Evolutionary conservation across 1,139 yeast genomes (phyloP), one percentile per base, ranked within the genome.

Genomic region (Yamadazyma atmosphaerica): DNA sequence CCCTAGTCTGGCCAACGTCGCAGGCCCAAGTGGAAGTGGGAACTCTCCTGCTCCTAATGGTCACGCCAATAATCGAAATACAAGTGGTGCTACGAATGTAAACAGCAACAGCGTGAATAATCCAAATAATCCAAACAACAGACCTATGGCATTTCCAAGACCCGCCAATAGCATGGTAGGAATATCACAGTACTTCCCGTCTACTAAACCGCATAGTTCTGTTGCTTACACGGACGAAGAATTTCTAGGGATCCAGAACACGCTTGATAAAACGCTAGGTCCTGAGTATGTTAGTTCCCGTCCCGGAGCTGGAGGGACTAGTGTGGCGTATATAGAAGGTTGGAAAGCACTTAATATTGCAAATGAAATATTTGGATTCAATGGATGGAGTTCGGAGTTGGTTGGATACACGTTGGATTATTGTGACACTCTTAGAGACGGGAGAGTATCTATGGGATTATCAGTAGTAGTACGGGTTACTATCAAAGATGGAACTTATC

Each of bases 251-350:
- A 73, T 78, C 34, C 72, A 68, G 46, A 49, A 48, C 17, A 65
- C 70, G 14, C 61, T 85, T 30, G 80, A 79, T 46, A 79, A 76
- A 49, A 80, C 81, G 21, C 67, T 89, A 24, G 98, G 98, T 0
- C 97, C 98, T 0, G 98, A 90, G 59, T 90, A 80, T 54, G 82
- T 92, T 23, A 81, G 95, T 29, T 78, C 79, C 35, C 72, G 98
- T 30, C 83, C 90, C 2, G 94, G 90, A 1, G 88, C 83, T 19
- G 88, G 88, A 2, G 82, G 84, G 6, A 71, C 71, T 32, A 68
- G 74, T 37, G 87, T 85, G 4, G 80, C 85, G 2, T 85, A 85
- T 51, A 72, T 85, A 22, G 92, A 84, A 60, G 95, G 94, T 1
- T 84, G 90, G 89, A 81, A 78, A 53, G 90, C 86, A 2, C 73